Evolutionary conservation across 2,329 filamentous ascomycete species (phyloP).

Genomic region (Phyllosticta citribraziliensis): DNA sequence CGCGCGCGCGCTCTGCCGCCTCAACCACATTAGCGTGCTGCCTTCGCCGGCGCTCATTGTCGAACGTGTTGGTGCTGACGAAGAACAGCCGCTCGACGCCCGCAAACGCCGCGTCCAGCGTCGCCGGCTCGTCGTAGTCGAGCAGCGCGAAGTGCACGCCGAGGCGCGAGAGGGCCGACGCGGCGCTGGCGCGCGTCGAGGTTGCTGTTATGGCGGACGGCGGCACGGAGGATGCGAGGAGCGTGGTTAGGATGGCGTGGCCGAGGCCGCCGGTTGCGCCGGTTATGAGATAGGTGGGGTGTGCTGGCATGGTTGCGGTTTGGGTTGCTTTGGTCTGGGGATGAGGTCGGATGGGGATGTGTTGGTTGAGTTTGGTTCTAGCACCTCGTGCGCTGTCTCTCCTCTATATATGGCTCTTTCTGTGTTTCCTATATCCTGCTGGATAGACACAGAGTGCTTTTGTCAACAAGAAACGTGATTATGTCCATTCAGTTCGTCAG

Average conservation of each 20-base stretch:
- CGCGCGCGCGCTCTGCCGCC: slow-evolving; percentile 42
- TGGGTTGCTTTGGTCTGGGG: not conserved
- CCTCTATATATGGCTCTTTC: too few species aligned
- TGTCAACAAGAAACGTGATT: not conserved
- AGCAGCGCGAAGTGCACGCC: slow-evolving; percentile 43
- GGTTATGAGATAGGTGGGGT: slow-evolving; percentile 14
- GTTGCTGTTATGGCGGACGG: slow-evolving; percentile 33
- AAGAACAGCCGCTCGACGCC: slow-evolving; percentile 45
- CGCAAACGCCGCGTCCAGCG: slow-evolving; percentile 38
- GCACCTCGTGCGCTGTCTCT: too few species aligned
- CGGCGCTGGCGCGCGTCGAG: slow-evolving; percentile 40
- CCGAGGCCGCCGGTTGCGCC: slow-evolving; percentile 41
- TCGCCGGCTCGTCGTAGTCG: slow-evolving; percentile 39
- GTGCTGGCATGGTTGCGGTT: not conserved
- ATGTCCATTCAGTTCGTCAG: not conserved
- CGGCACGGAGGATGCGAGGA: slow-evolving; percentile 33
- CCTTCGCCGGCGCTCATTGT: slow-evolving; percentile 31
- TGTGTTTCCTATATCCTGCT: too few species aligned
- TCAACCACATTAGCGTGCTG: slow-evolving; percentile 41
- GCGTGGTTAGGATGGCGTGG: slow-evolving; percentile 33
- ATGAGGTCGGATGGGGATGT: too few species aligned
- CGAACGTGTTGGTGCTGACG: slow-evolving; percentile 44
- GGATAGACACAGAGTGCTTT: too few species aligned
- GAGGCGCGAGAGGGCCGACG: slow-evolving; percentile 32
- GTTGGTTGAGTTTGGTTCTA: too few species aligned